Base-by-base conservation (phyloP, 345 rosid species). In the Eucalyptus marginata region DNA sequence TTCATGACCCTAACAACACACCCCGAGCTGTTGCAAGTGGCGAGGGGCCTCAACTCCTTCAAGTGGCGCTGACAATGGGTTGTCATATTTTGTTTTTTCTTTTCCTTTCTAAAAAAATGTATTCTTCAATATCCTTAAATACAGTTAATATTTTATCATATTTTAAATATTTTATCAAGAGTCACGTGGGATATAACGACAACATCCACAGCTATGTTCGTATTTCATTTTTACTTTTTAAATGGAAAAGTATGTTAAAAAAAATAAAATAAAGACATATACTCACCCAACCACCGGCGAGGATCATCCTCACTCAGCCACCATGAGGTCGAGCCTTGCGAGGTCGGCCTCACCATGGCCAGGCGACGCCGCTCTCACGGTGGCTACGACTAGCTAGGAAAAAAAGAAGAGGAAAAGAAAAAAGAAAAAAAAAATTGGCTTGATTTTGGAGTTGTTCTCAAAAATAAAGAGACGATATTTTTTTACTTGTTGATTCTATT, bases 341-440 rank as follows among this genome's bases (percentile, higher is more conserved):
- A 52, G 56, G 56, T 52, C 10, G 2, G 56, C 24, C 56, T 52
- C 56, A 52, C 56, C 56, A 52, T 18, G 56, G 58, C 5, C 0
- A 0, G 5, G 24, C 4, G 0, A 52, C 3, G 10, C 58, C 24
- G 0, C 58, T 52, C 22, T 52, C 10, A 3, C 5, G 2, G 4
- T 3, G 10, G 4, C 1, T 17, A 0, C 9, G 3, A 52, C 24
- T 0, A 3, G 56, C 24, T 7, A 52, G 4, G 4, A 0, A 52
- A 52, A 52, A 4, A 52, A 52, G 4, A 52, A 52, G 9, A 18
- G 1, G 18, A 52, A 52, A 18, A 3, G 9, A 17, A 0, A 16
- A 16, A 51, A 6, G 5, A 5, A 50, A 6, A 15, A 5, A 50
- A 50, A 51, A 51, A 7, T 6, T 0, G 24, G 10, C 24, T 52